Evolutionary conservation across 352 stramenopile species (phyloP), one percentile per base, ranked within the genome.

Genomic region (Phytophthora tubulina): DNA sequence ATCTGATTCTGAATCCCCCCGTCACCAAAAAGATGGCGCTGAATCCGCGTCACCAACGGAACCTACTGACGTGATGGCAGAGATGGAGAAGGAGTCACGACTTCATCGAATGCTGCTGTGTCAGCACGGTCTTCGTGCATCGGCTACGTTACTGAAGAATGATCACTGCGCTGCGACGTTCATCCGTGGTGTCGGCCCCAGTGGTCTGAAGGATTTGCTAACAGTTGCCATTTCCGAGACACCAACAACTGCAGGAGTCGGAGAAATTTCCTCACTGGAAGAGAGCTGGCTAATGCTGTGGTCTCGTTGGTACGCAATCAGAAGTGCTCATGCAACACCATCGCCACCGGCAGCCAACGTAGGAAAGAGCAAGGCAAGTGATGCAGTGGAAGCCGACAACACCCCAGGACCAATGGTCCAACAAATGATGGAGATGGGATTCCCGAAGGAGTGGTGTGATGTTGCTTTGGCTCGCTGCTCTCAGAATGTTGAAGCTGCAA

Each of bases 381-480:
- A 84, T 30, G 39, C 38, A 35, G 54, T 67, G n/a, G 70, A 74
- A 56, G 50, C 72, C 9, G 71, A 80, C 13, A 79, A 75, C 13
- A 31, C 77, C 11, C 77, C 83, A 3, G 88, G 85, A 13, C 82
- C 87, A 33, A 91, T 96, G 79, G 87, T 95, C 13, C 90, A 96
- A 66, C 90, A 97, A 70, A 97, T 98, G 92, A 96, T 98, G 91
- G 92, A 98, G 56, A 98, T 98, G 90, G 92, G 92, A 31, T 97
- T 98, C 54, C 90, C 92, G 9, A 95, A 95, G 59, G 91, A 97
- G 61, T 97, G 91, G 92, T 98, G 92, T 71, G 90, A 98, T 63
- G 88, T 96, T 31, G 91, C 92, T 35, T 72, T 98, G 44, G 79
- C 86, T 59, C 79, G 89, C 30, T 97, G 90, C 63, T 89, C 90